These are phyloP conservation scores for Silene vulgaris DNA, from an alignment of 179 eudicot genomes.

Conservation along the genomic window DNA sequence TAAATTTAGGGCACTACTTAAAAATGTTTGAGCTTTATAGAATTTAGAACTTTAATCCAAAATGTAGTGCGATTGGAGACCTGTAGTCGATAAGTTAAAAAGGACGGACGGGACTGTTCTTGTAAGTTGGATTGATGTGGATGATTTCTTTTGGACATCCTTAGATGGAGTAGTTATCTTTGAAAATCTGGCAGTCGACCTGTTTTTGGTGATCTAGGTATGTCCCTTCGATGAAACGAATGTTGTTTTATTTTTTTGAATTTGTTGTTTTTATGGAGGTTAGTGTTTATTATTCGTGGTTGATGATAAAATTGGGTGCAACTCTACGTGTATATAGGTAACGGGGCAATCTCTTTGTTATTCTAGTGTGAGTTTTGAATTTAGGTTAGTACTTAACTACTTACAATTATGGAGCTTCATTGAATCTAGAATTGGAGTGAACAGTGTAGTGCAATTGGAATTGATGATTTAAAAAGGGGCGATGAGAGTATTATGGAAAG, in stretches of 20 bases:
- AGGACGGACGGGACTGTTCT: background rate
- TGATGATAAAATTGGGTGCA: background rate
- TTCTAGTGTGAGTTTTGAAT: too few relatives aligned
- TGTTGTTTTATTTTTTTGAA: too few relatives aligned
- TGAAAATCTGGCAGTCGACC: constrained; percentile 86
- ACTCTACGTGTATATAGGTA: background rate
- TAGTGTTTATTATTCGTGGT: background rate
- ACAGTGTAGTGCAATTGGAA: too few relatives aligned
- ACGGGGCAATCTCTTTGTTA: too few relatives aligned
- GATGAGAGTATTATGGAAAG: too few relatives aligned
- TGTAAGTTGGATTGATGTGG: background rate
- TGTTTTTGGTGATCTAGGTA: constrained; percentile 40
- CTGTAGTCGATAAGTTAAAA: background rate
- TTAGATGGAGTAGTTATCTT: constrained; percentile 30
- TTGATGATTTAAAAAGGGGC: too few relatives aligned
- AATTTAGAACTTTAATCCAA: background rate
- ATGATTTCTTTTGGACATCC: background rate
- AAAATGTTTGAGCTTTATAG: background rate
- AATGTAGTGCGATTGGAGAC: background rate
- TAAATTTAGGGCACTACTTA: background rate
- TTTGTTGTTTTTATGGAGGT: background rate
- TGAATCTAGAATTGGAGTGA: too few relatives aligned
- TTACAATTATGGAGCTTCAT: too few relatives aligned
- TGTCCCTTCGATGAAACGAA: background rate
- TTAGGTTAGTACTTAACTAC: too few relatives aligned